Percentiles rank a stretch among this genome's conserved stretches.
phyloP scores from a whole-genome alignment of 2,329 filamentous ascomycete species.

The Trichoderma koningiopsis region DNA sequence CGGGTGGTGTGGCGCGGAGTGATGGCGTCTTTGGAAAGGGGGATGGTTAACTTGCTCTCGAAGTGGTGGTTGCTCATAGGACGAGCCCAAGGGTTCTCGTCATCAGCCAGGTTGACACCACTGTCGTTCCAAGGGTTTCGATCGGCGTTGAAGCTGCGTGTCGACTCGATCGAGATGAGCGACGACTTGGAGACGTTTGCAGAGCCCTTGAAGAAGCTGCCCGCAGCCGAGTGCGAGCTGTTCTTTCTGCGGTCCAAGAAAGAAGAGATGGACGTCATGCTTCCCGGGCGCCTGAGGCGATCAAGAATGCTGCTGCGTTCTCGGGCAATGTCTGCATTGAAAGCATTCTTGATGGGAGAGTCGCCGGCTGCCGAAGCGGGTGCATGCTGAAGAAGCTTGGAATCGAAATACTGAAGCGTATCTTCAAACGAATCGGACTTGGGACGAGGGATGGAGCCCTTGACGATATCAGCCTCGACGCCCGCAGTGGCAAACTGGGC shows the following conservation, averaged over 20 bases:
- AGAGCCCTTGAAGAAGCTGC: conserved; percentile 89
- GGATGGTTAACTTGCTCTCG: conserved; percentile 63
- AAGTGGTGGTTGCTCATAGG: conserved; percentile 67
- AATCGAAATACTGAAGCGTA: conserved; percentile 94
- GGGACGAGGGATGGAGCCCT: conserved; percentile 93
- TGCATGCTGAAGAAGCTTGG: conserved; percentile 91
- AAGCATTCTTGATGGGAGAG: conserved; percentile 83
- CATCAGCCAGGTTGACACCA: conserved; percentile 89
- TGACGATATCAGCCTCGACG: conserved; percentile 85
- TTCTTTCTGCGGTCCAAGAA: conserved; percentile 96
- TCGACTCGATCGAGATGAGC: conserved; percentile 92
- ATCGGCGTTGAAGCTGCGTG: conserved; percentile 85
- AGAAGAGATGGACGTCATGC: conserved; percentile 93
- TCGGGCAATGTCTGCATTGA: conserved; percentile 76
- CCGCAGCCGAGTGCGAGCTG: conserved; percentile 78
- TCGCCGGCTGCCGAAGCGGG: conserved; percentile 79
- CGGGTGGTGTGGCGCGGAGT: conserved; percentile 83
- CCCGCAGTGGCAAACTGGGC: conserved; percentile 82
- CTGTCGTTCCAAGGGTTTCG: conserved; percentile 98
- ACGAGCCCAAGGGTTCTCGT: conserved; percentile 71
- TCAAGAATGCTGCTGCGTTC: conserved; percentile 86
- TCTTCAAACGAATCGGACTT: conserved; percentile 99
- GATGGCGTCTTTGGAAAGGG: conserved; percentile 74
- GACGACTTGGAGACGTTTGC: conserved; percentile 92
- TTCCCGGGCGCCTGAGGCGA: conserved; percentile 89